phyloP scores from a whole-genome alignment of 2,329 filamentous ascomycete genomes.

The Tolypocladium endophyticum region DNA sequence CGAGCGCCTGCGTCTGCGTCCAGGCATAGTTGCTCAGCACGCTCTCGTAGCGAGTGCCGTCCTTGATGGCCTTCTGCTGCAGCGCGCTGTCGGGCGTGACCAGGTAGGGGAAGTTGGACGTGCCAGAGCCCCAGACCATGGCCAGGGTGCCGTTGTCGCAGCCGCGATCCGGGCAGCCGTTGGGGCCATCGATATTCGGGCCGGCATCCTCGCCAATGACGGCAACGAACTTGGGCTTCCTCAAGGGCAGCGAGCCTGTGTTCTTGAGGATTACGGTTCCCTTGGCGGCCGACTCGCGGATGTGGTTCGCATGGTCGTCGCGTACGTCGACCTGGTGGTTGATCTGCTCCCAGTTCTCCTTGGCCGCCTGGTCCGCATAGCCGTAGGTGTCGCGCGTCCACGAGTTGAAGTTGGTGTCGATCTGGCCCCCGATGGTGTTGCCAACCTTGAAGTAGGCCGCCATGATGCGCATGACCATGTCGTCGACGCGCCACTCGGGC shows the following conservation, averaged over 20 bases:
- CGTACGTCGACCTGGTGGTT: constrained; percentile 82
- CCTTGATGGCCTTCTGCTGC: constrained; percentile 48
- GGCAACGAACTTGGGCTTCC: constrained; percentile 62
- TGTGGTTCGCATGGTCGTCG: constrained; percentile 58
- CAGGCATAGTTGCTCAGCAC: constrained; percentile 55
- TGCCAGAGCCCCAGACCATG: constrained; percentile 74
- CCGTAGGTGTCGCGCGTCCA: constrained; percentile 75
- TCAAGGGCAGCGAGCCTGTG: constrained; percentile 62
- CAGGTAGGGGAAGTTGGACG: constrained; percentile 64
- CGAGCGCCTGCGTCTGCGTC: constrained; percentile 48
- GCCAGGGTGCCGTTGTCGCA: constrained; percentile 53
- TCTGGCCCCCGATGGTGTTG: constrained; percentile 33
- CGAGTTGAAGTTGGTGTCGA: constrained; percentile 70
- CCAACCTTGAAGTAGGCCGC: constrained; percentile 59
- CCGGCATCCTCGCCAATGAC: constrained; percentile 80
- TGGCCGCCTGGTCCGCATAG: constrained; percentile 52
- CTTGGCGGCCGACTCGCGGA: constrained; percentile 67
- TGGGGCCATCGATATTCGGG: constrained; percentile 62
- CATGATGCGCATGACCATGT: constrained; percentile 83
- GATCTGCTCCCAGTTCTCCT: constrained; percentile 54
- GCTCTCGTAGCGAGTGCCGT: constrained; percentile 52
- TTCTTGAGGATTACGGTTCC: constrained; percentile 91
- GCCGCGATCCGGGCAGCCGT: constrained; percentile 62
- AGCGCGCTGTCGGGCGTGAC: constrained; percentile 64
- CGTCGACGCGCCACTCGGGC: constrained; percentile 77